phyloP scores from a whole-genome alignment of 352 stramenopile genomes.

The Pythium folliculosum region DNA sequence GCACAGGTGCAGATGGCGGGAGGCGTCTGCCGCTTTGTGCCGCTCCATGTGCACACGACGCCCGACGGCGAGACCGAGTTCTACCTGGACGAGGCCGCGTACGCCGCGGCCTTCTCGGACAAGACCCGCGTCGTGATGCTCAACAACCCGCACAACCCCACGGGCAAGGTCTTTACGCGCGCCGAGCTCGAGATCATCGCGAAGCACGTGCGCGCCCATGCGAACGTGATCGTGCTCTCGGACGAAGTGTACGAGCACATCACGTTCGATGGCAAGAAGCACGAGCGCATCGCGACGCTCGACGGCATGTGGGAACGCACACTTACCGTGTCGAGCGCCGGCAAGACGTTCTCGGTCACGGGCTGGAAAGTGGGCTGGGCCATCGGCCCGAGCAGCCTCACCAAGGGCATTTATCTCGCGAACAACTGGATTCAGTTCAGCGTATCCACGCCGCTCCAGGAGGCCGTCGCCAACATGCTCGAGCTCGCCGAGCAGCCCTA shows the following conservation, averaged over 20 bases:
- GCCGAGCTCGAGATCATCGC: constrained; percentile 94
- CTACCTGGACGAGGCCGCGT: constrained; percentile 83
- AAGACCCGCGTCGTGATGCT: constrained; percentile 95
- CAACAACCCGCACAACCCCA: constrained; percentile 99
- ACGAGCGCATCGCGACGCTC: constrained; percentile 74
- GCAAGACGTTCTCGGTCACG: constrained; percentile 93
- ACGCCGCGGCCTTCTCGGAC: constrained; percentile 87
- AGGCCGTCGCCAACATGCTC: constrained; percentile 81
- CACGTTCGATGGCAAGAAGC: constrained; percentile 77
- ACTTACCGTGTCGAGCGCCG: constrained; percentile 88
- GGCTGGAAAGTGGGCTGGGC: constrained; percentile 94
- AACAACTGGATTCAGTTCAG: constrained; percentile 91
- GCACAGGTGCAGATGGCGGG: constrained; percentile 85
- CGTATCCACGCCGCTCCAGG: constrained; percentile 84
- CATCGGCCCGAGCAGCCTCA: constrained; percentile 74
- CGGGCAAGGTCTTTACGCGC: constrained; percentile 96
- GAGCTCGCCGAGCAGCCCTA: constrained; percentile 66
- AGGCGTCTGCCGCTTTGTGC: constrained; percentile 81
- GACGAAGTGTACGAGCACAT: constrained; percentile 99
- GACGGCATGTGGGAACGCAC: constrained; percentile 86
- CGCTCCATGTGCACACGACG: constrained; percentile 57
- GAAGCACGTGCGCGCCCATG: constrained; percentile 78
- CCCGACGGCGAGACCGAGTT: constrained; percentile 56
- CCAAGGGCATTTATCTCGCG: constrained; percentile 73
- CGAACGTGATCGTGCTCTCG: constrained; percentile 93